These are phyloP conservation scores for Mycena galopus DNA, from an alignment of 768 basidiomycete species.

Conservation along the genomic window DNA sequence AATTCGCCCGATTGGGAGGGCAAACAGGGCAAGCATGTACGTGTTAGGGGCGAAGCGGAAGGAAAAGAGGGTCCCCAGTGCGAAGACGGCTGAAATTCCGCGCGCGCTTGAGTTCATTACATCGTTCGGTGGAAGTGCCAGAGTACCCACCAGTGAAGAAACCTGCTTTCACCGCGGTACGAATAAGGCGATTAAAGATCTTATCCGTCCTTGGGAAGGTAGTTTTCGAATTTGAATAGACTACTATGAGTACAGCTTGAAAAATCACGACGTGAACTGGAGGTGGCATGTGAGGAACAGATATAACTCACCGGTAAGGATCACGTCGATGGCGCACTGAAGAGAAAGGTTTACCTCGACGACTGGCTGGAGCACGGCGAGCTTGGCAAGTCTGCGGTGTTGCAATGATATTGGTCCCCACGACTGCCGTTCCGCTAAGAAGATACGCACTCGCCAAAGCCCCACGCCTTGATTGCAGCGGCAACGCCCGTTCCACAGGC, in stretches of 20 bases:
- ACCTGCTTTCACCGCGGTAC: no score
- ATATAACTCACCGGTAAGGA: constrained; percentile 6
- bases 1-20: constrained; percentile 20
- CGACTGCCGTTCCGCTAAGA: no score
- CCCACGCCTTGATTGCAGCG: constrained; percentile 3
- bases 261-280: no score
- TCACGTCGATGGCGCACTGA: constrained; percentile 11
- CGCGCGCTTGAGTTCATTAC: no score
- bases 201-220: no score
- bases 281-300: no score
- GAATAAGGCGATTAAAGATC: no score
- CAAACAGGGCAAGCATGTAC: constrained; percentile 8
- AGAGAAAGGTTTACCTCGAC: constrained; percentile 5
- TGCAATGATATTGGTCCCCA: neutral
- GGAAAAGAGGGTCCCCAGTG: constrained; percentile 8
- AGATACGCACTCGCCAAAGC: constrained; percentile 1
- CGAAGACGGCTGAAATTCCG: constrained; percentile 12
- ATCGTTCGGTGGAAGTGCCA: no score
- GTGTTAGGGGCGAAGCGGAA: constrained; percentile 6
- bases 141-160: constrained; percentile 15
- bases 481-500: no score
- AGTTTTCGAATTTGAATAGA: no score
- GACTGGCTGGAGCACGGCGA: no score
- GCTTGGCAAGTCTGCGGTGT: neutral
- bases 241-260: neutral